Base-by-base conservation (phyloP, 148 eudicot genomes). In the Dianthus caryophyllus region DNA sequence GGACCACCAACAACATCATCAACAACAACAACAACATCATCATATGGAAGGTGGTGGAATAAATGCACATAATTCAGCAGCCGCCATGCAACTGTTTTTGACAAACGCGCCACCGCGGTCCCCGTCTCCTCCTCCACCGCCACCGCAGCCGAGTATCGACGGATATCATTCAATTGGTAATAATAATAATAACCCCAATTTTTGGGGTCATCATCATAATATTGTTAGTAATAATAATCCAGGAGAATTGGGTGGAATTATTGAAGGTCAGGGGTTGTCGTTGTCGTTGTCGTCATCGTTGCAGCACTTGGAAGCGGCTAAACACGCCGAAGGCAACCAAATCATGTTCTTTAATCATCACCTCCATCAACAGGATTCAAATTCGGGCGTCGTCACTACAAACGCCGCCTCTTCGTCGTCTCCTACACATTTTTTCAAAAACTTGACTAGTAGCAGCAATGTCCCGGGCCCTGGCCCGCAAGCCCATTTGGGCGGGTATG, bases 61-160 rank as follows among this genome's bases (percentile, higher is more conserved):
- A n/a, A 77, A 71, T 79, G 81, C 81, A 20, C 84, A 78, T 60
- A 71, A 65, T 17, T 54, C 85, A 22, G 85, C 88, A 2, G 85
- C 90, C 5, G 86, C 89, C 85, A 89, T 92, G 98, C 98, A 92
- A 63, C 87, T 92, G 62, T 92, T 92, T 47, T 57, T 85, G 15
- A 82, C 87, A 61, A 85, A 89, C 74, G 96, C 93, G 21, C 80
- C 31, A 4, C 79, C 70, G 9, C 64, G 82, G 33, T 75, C 82
- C 0, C 82, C 80, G 5, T 72, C 83, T 0, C 80, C 81, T 0
- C 75, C 71, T 20, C 68, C 73, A 0, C 58, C 68, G n/a, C 52
- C 72, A 11, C 80, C 73, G 27, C 39, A 39, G 30, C 62, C 60
- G 22, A 10, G 27, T 16, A 58, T 56, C 10, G 54, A 55, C 0